Conservation (phyloP, 192 early-diverging fungal genomes). For the Radiomyces spectabilis region DNA sequence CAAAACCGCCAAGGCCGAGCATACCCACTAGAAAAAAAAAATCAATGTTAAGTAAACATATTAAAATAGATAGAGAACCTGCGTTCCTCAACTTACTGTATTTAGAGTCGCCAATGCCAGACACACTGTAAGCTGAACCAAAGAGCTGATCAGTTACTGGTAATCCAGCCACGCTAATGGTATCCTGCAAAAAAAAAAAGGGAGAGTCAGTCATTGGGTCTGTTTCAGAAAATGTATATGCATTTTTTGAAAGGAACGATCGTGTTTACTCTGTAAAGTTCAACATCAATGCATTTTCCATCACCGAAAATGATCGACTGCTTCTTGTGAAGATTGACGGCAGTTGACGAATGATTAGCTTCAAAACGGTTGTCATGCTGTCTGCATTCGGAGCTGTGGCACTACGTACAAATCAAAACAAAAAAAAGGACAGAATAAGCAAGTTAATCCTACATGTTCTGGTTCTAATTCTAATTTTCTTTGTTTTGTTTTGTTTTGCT, state of each 20-base stretch:
- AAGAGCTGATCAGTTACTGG: constrained; percentile 10
- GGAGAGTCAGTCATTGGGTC: neutral
- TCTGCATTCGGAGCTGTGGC: constrained; percentile 6
- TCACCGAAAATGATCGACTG: constrained; percentile 15
- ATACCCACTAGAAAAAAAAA: constrained; percentile 7
- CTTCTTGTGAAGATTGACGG: constrained; percentile 10
- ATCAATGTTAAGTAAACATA: too few relatives aligned
- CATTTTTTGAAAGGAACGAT: neutral
- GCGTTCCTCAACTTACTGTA: constrained; percentile 3
- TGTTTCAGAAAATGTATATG: neutral
- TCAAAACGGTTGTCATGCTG: constrained; percentile 4
- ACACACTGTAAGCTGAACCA: constrained; percentile 15
- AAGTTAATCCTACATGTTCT: neutral
- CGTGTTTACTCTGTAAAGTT: constrained; percentile 12
- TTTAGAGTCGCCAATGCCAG: constrained; percentile 2
- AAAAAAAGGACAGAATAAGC: neutral
- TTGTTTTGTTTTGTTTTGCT: too few relatives aligned
- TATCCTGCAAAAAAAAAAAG: constrained; percentile 14
- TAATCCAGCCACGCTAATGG: constrained; percentile 15
- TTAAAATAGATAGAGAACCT: too few relatives aligned
- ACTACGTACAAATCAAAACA: constrained; percentile 12
- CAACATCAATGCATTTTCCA: constrained; percentile 17
- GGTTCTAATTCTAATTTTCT: neutral
- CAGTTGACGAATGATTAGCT: constrained; percentile 7
- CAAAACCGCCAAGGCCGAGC: constrained; percentile 20